These are phyloP conservation scores for Leccinum pachyderme DNA, from an alignment of 1,284 basidiomycete species.

Conservation along the genomic window DNA sequence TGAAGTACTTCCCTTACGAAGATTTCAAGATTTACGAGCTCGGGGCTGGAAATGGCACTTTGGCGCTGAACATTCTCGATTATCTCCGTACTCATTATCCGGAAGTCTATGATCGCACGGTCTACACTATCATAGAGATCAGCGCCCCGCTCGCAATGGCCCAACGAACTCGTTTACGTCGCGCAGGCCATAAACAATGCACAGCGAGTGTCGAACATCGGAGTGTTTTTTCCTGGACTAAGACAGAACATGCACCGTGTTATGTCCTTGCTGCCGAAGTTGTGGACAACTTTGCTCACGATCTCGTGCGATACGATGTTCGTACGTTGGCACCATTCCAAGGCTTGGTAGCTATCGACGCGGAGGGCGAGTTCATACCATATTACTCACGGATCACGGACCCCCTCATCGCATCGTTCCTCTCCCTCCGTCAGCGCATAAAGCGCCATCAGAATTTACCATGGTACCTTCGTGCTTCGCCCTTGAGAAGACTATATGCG, in stretches of 20 bases:
- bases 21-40: conserved; percentile 97
- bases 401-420: conserved; percentile 75
- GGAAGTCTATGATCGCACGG: conserved; percentile 88
- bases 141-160: conserved; percentile 73
- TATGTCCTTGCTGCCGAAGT: conserved; percentile 96
- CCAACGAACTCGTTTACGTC: conserved; percentile 49
- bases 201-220: conserved; percentile 75
- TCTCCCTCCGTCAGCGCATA: conserved; percentile 60
- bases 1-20: conserved; percentile 94
- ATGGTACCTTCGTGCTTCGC: conserved; percentile 51
- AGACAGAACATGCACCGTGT: conserved; percentile 77
- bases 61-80: conserved; percentile 86
- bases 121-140: conserved; percentile 94
- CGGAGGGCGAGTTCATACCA: conserved; percentile 81
- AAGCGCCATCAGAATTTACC: conserved; percentile 55
- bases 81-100: conserved; percentile 80
- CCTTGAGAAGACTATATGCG: conserved; percentile 61
- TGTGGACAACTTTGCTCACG: conserved; percentile 97
- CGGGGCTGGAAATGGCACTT: conserved; percentile 95
- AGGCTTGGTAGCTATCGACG: conserved; percentile 80
- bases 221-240: conserved; percentile 88
- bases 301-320: conserved; percentile 88
- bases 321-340: conserved; percentile 80
- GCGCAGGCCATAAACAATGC: conserved; percentile 34
- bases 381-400: conserved; percentile 86